Conservation (phyloP, 192 early-diverging fungal species). For the Geranomyces variabilis region DNA sequence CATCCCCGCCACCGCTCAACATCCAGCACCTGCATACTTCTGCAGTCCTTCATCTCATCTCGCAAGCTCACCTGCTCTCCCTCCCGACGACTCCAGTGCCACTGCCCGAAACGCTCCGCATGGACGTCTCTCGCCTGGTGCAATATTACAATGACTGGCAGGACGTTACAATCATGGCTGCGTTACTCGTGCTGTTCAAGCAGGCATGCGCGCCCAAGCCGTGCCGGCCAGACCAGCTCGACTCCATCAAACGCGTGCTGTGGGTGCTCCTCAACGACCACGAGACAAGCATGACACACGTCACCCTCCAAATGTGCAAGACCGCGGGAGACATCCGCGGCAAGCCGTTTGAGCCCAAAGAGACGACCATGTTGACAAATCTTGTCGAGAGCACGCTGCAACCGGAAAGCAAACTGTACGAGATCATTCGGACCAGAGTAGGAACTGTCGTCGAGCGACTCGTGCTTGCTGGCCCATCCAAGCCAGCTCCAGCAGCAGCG, state of each 20-base stretch:
- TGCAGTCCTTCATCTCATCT: conserved; percentile 38
- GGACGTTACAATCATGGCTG: conserved; percentile 54
- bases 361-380: conserved; percentile 31
- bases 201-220: conserved; percentile 38
- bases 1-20: not conserved
- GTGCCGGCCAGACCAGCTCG: not conserved
- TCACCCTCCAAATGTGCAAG: conserved; percentile 49
- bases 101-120: conserved; percentile 52
- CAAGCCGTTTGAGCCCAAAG: conserved; percentile 15
- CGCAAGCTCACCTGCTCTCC: conserved; percentile 28
- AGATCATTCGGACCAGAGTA: conserved; percentile 44
- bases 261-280: conserved; percentile 60
- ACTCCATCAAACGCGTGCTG: conserved; percentile 38
- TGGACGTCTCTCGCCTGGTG: conserved; percentile 51
- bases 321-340: conserved; percentile 46
- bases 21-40: conserved; percentile 34
- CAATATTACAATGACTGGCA: conserved; percentile 59
- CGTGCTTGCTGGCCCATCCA: not conserved
- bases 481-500: not conserved
- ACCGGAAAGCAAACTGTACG: conserved; percentile 45
- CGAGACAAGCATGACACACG: conserved; percentile 54
- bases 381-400: conserved; percentile 51
- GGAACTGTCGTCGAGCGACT: conserved; percentile 7
- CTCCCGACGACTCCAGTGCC: conserved; percentile 11
- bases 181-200: conserved; percentile 48